These are phyloP conservation scores for Ophiocordyceps camponoti-rufipedis DNA, from an alignment of 2,329 filamentous ascomycete genomes.

Conservation along the genomic window DNA sequence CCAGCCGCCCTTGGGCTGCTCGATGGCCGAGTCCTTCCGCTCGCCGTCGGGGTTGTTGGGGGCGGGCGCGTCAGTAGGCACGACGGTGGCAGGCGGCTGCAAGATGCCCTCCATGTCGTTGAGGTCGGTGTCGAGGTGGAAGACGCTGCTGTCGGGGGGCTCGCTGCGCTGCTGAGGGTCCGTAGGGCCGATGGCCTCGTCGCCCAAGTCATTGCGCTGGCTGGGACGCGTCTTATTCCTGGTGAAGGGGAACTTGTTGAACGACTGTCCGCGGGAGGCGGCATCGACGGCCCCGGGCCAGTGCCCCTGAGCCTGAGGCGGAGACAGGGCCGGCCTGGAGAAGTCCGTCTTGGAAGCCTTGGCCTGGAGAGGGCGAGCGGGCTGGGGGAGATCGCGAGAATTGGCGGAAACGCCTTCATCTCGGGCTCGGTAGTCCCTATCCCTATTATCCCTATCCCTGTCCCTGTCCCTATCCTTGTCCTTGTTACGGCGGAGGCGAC, in stretches of 20 bases:
- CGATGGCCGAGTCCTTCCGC: conserved; percentile 14
- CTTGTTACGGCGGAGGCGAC: conserved; percentile 31
- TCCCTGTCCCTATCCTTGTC: conserved; percentile 21
- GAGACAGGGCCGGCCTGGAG: conserved; percentile 18
- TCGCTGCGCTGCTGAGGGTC: conserved; percentile 40
- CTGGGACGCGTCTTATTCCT: conserved; percentile 30
- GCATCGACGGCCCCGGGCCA: conserved; percentile 11
- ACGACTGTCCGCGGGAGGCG: conserved; percentile 26
- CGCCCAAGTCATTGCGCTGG: conserved; percentile 31
- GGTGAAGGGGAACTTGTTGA: conserved; percentile 43
- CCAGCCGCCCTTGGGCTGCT: conserved; percentile 46
- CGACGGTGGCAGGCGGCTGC: conserved; percentile 44
- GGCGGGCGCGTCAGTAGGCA: conserved; percentile 46
- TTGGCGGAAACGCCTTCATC: conserved; percentile 26
- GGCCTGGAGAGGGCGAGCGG: conserved; percentile 27
- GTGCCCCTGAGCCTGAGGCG: conserved; percentile 16
- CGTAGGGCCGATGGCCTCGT: conserved; percentile 40
- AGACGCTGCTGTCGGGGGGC: conserved; percentile 23
- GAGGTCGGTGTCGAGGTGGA: conserved; percentile 72
- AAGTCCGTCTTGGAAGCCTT: conserved; percentile 31
- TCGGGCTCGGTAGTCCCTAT: conserved; percentile 35
- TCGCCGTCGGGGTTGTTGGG: conserved; percentile 26
- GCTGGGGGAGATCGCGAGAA: conserved; percentile 31
- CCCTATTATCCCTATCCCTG: conserved; percentile 10
- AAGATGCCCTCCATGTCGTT: conserved; percentile 85